Conservation (phyloP, 1,284 basidiomycete genomes). For the Ceratorhiza oryzae-sativae region DNA sequence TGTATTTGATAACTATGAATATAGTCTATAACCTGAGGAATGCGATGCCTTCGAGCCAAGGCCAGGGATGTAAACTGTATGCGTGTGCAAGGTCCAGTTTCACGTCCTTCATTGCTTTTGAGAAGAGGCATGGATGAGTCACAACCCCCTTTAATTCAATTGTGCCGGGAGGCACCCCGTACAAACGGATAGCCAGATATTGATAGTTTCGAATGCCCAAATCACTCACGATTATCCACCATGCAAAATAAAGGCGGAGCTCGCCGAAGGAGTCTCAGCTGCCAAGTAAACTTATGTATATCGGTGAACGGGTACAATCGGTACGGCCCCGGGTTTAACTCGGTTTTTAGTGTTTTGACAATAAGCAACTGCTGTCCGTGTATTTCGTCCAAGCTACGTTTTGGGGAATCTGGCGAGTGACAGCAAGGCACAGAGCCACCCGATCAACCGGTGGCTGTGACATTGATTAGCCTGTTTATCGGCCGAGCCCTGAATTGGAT, state of each 20-base stretch:
- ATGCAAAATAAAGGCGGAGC: too few relatives aligned
- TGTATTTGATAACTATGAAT: too few relatives aligned
- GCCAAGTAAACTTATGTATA: constrained; percentile 1
- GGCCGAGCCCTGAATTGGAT: constrained; percentile 36
- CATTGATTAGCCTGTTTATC: not conserved
- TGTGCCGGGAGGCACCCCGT: too few relatives aligned
- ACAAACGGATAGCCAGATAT: too few relatives aligned
- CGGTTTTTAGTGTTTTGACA: not conserved
- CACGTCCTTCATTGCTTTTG: too few relatives aligned
- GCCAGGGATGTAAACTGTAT: not conserved
- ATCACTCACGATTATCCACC: too few relatives aligned
- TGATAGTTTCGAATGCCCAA: too few relatives aligned
- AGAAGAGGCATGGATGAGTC: too few relatives aligned
- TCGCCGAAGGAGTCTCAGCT: not conserved
- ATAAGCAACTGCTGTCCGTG: not conserved
- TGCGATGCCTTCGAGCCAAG: not conserved
- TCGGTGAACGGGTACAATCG: constrained; percentile 27
- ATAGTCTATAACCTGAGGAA: not conserved
- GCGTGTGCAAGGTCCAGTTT: too few relatives aligned
- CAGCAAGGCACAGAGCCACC: not conserved
- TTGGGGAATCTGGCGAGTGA: too few relatives aligned
- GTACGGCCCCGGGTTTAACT: constrained; percentile 14
- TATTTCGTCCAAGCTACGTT: too few relatives aligned
- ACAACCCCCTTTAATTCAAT: too few relatives aligned
- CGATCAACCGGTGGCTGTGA: not conserved